Evolutionary conservation across 208 protist genomes (phyloP), one percentile per base, ranked within the genome.

Genomic region (Phytomonas sp.): DNA sequence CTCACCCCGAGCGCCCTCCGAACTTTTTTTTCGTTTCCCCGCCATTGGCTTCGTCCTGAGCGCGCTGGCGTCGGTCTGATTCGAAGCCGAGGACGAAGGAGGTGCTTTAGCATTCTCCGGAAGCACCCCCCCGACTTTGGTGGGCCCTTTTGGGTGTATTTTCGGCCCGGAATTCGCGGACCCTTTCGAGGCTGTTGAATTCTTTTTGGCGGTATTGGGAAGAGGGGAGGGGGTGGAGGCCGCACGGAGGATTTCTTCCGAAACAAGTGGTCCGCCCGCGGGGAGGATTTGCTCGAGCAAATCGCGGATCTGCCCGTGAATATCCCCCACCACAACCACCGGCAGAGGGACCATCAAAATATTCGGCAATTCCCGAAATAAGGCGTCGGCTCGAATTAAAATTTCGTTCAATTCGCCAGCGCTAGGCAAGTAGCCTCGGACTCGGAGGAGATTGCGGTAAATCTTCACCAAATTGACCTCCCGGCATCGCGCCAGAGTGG

Each of bases 291-390:
- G 83, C 32, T 87, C 60, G 3, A 86, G 60, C 26, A 96, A 75
- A 71, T 95, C 92, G 65, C 72, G 67, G 30, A 84, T 79, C 74
- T 96, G 92, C 4, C 92, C 92, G 70, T 96, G 92, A 61, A 96
- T 82, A 63, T 96, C 92, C 45, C 92, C 92, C 12, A 96, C 88
- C 10, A 97, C 70, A 10, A 94, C 88, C 45, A 88, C 85, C 16
- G 98, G 84, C 62, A 99, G 73, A 64, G 95, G 91, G 36, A 98
- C 84, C 34, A 98, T 83, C 71, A 99, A 84, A 65, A 99, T 94
- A n/a, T 96, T 94, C 40, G 97, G 96, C 76, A 99, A 94, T 0
- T 81, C 63, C 37, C 96, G 97, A 49, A 98, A 75, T 29, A 96
- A n/a, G 36, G 84, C 76, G 31, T 76, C 79, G 52, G 80, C 80